These are phyloP conservation scores for Prillingera fragicola DNA, from an alignment of 1,284 basidiomycete genomes.

Conservation along the genomic window DNA sequence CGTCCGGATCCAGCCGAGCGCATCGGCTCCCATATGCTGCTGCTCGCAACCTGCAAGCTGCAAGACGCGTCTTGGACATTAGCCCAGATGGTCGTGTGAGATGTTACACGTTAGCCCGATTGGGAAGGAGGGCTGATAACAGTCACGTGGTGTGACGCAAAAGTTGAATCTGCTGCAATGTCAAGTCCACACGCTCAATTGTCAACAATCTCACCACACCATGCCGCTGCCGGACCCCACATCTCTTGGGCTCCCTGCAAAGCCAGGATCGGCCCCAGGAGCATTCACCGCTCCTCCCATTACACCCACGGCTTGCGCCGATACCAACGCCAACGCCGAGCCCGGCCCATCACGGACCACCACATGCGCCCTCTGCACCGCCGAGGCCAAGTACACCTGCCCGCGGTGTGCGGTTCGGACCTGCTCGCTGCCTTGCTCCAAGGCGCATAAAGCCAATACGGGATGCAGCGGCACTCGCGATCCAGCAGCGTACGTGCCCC, in stretches of 20 bases:
- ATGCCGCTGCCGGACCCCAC: constrained; percentile 2
- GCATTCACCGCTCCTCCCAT: neutral
- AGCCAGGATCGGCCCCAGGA: neutral
- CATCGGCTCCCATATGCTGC: no score
- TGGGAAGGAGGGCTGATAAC: no score
- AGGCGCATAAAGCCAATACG: constrained; percentile 61
- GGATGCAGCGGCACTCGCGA: constrained; percentile 69
- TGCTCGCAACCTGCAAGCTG: no score
- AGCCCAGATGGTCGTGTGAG: no score
- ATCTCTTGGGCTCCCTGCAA: constrained; percentile 1
- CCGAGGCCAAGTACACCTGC: constrained; percentile 67
- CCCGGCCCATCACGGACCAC: neutral
- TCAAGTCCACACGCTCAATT: neutral
- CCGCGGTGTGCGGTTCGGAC: constrained; percentile 65
- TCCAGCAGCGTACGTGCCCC: constrained; percentile 65
- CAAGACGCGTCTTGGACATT: no score
- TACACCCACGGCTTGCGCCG: neutral
- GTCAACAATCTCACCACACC: neutral
- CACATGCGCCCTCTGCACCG: constrained; percentile 23
- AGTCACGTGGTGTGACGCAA: no score
- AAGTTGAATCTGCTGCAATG: neutral
- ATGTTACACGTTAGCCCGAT: no score
- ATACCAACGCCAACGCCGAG: neutral
- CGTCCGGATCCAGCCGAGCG: no score
- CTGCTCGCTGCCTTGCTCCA: constrained; percentile 68